Percentiles rank a stretch among this genome's conserved stretches.
These are phyloP conservation scores for Mucor irregularis DNA, from an alignment of 371 early-diverging fungal genomes.

Conservation along the genomic window DNA sequence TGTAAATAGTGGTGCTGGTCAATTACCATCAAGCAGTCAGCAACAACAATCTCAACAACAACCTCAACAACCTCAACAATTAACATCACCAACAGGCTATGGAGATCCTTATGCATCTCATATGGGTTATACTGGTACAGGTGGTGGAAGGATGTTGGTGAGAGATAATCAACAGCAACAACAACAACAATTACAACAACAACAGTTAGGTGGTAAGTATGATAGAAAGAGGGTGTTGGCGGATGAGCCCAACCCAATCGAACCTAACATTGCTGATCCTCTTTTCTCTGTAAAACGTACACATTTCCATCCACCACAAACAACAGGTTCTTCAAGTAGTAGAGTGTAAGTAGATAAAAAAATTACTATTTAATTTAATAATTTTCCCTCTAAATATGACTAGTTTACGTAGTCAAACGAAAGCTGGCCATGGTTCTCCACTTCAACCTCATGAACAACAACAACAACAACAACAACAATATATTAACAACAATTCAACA, in stretches of 20 bases:
- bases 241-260: constrained; percentile 22
- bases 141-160: constrained; percentile 40
- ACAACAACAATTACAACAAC: constrained; percentile 9
- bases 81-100: constrained; percentile 6
- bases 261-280: constrained; percentile 36
- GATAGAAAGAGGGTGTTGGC: constrained; percentile 26
- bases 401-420: constrained; percentile 44
- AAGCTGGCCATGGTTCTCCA: constrained; percentile 20
- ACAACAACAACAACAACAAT: constrained; percentile 11
- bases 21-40: no score
- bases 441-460: no score
- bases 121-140: constrained; percentile 30
- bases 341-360: constrained; percentile 30
- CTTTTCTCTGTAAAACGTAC: constrained; percentile 31
- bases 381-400: neutral
- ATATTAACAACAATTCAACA: constrained; percentile 2
- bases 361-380: neutral
- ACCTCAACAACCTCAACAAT: constrained; percentile 5
- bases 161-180: constrained; percentile 28
- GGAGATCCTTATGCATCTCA: constrained; percentile 30
- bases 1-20: no score
- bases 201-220: constrained; percentile 36
- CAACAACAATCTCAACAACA: constrained; percentile 5
- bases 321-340: constrained; percentile 23
- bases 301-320: constrained; percentile 20